phyloP scores from a whole-genome alignment of 2,329 filamentous ascomycete genomes.

The Pseudogymnoascus sp. region DNA sequence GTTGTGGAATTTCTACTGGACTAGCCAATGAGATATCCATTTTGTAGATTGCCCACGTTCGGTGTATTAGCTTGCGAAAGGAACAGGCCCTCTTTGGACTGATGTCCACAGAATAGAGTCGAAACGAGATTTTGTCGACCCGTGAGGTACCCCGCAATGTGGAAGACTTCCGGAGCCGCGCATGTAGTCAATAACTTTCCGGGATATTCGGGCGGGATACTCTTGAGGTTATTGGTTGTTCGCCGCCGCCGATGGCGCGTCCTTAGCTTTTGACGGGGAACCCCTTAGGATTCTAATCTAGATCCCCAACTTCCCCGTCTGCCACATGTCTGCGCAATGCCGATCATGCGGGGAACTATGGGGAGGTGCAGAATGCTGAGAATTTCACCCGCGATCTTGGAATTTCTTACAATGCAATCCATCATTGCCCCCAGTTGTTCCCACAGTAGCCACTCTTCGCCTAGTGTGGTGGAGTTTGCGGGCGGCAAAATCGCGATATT shows the following conservation, averaged over 20 bases:
- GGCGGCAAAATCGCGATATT: background rate
- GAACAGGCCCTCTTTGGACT: background rate
- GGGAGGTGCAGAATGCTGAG: background rate
- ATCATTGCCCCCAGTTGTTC: background rate
- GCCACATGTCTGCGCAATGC: background rate
- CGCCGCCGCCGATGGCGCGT: background rate
- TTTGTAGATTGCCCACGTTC: background rate
- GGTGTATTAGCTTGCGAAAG: background rate
- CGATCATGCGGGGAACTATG: background rate
- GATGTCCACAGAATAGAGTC: background rate
- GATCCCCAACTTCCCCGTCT: background rate
- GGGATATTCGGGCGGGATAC: background rate
- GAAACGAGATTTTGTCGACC: background rate
- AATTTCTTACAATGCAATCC: background rate
- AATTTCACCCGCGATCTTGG: background rate
- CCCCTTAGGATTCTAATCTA: background rate
- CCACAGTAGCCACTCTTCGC: background rate
- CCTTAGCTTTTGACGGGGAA: background rate
- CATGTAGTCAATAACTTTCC: background rate
- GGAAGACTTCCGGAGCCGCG: background rate
- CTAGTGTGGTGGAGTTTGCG: background rate
- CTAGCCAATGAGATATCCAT: background rate
- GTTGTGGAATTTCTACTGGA: background rate
- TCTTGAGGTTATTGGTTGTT: background rate
- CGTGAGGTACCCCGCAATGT: background rate